phyloP scores from a whole-genome alignment of 331 rosid species.

The Acacia concinna region DNA sequence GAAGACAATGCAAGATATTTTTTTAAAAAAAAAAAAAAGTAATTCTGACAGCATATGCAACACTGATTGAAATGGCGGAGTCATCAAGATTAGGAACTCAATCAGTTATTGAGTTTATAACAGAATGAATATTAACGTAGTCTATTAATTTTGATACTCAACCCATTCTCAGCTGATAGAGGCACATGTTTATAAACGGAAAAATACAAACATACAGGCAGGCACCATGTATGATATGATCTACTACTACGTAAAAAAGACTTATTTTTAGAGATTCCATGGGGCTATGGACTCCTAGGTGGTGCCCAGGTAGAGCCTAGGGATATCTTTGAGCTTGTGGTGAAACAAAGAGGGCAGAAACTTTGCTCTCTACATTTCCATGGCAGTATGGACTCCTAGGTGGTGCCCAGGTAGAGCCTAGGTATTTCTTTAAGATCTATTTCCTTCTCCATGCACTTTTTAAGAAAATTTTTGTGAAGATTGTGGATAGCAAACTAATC shows the following conservation, averaged over 20 bases:
- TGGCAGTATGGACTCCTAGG: too few relatives aligned
- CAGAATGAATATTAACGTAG: background rate
- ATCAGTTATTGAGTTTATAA: background rate
- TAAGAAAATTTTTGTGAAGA: too few relatives aligned
- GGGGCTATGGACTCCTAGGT: background rate
- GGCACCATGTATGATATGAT: background rate
- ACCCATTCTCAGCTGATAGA: background rate
- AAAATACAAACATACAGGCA: constrained; percentile 19
- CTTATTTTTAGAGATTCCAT: background rate
- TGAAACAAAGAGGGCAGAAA: too few relatives aligned
- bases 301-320: background rate
- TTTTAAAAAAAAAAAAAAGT: too few relatives aligned
- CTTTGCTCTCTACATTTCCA: too few relatives aligned
- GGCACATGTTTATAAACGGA: background rate
- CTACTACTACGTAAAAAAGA: background rate
- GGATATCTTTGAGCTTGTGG: background rate
- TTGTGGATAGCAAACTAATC: too few relatives aligned
- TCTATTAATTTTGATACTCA: constrained; percentile 5
- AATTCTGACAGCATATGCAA: constrained; percentile 13
- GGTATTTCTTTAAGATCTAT: too few relatives aligned
- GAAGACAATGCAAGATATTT: constrained; percentile 36
- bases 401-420: too few relatives aligned
- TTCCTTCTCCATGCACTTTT: too few relatives aligned
- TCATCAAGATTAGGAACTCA: constrained; percentile 21
- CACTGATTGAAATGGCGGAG: background rate